A percentile compares a stretch with the other conserved stretches of the same genome.
Conservation (phyloP, 768 basidiomycete genomes). For the Hypholoma fasciculare region DNA sequence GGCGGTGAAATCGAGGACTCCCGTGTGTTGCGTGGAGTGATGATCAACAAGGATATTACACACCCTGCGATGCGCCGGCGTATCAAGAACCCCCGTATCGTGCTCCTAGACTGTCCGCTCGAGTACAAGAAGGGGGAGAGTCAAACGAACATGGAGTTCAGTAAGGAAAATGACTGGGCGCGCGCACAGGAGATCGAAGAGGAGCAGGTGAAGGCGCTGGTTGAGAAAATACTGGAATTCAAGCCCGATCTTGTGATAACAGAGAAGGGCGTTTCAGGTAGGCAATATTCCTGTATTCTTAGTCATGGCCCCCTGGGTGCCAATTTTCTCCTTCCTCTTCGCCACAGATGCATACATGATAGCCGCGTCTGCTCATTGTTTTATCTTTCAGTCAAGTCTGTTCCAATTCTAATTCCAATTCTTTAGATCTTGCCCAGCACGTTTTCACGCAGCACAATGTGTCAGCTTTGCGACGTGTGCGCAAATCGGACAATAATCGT, state of each 20-base stretch:
- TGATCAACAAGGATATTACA: slow-evolving; percentile 99
- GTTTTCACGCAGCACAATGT: slow-evolving; percentile 85
- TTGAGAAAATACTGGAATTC: slow-evolving; percentile 84
- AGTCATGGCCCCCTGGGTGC: neutral
- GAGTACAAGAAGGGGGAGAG: slow-evolving; percentile 99
- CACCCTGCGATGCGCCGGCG: slow-evolving; percentile 95
- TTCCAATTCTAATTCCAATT: neutral
- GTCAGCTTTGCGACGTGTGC: slow-evolving; percentile 93
- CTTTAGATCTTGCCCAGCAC: slow-evolving; percentile 87
- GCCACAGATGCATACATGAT: neutral
- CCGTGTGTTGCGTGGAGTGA: slow-evolving; percentile 83
- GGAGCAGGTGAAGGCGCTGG: slow-evolving; percentile 90
- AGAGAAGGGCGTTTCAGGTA: slow-evolving; percentile 97
- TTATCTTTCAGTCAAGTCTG: neutral
- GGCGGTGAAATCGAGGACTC: slow-evolving; percentile 97
- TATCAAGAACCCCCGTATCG: slow-evolving; percentile 86
- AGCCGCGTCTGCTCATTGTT: neutral
- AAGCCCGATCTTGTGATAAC: slow-evolving; percentile 95
- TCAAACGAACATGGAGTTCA: slow-evolving; percentile 98
- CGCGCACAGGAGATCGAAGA: slow-evolving; percentile 94
- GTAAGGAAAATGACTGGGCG: slow-evolving; percentile 91
- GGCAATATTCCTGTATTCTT: slow-evolving; percentile 23
- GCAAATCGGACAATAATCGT: slow-evolving; percentile 98
- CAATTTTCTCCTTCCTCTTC: neutral
- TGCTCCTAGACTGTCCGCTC: slow-evolving; percentile 90